Percentiles rank a stretch among this genome's conserved stretches.
phyloP scores from a whole-genome alignment of 1,139 yeast genomes.

The Protomyces macrosporus region DNA sequence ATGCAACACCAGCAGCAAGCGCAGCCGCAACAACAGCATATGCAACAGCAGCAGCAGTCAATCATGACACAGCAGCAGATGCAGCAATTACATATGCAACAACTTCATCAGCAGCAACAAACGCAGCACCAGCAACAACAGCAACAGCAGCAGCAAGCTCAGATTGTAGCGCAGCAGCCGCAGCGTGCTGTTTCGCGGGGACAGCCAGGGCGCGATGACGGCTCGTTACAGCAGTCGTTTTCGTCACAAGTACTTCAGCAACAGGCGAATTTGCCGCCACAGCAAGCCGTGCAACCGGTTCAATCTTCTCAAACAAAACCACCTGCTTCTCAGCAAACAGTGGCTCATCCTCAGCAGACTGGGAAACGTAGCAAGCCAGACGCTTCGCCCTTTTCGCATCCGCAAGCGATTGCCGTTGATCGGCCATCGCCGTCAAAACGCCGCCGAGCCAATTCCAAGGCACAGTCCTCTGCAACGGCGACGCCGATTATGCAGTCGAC shows the following conservation, averaged over 20 bases:
- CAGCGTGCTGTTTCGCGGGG: background rate
- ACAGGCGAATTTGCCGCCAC: background rate
- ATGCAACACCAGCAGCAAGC: background rate
- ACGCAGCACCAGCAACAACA: constrained; percentile 16
- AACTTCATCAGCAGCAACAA: constrained; percentile 10
- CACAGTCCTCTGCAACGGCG: background rate
- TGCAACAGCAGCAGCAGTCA: background rate
- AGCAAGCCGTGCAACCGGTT: constrained; percentile 1
- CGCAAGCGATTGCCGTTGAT: background rate
- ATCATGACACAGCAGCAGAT: background rate
- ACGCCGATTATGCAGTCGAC: background rate
- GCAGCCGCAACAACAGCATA: background rate
- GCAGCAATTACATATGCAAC: constrained; percentile 6
- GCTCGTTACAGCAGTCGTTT: background rate
- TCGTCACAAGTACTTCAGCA: constrained; percentile 1
- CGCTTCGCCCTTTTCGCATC: background rate
- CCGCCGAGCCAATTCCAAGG: background rate
- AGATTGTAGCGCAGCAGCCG: constrained; percentile 1
- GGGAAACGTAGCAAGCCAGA: constrained; percentile 1
- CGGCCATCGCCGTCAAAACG: constrained; percentile 9
- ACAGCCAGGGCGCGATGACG: background rate
- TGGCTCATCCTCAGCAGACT: background rate
- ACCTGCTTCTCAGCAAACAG: background rate
- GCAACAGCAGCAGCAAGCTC: background rate
- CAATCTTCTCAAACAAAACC: background rate